A percentile compares a stretch with the other conserved stretches of the same genome.
These are phyloP conservation scores for Pichia sp. DNA, from an alignment of 1,139 yeast species.

Conservation along the genomic window DNA sequence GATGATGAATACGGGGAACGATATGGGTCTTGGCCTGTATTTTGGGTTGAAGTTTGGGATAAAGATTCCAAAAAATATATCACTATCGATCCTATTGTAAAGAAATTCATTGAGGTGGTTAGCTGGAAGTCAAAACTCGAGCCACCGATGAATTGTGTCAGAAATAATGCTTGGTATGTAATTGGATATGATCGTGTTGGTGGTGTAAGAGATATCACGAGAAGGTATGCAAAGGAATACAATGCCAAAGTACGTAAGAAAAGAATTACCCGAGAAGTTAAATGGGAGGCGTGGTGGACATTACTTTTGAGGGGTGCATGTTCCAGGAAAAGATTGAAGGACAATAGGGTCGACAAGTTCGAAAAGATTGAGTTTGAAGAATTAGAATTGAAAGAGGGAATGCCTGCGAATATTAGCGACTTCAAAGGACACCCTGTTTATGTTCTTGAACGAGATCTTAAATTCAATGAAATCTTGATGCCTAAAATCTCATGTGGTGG, in stretches of 20 bases:
- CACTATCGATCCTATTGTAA: slow-evolving; percentile 75
- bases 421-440: slow-evolving; percentile 87
- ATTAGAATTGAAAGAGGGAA: slow-evolving; percentile 70
- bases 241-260: slow-evolving; percentile 74
- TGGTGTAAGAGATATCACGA: slow-evolving; percentile 73
- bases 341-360: slow-evolving; percentile 53
- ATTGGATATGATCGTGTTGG: slow-evolving; percentile 68
- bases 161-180: slow-evolving; percentile 67
- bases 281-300: slow-evolving; percentile 63
- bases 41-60: slow-evolving; percentile 97
- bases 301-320: slow-evolving; percentile 37
- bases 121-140: slow-evolving; percentile 61
- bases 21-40: slow-evolving; percentile 52
- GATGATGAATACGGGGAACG: slow-evolving; percentile 14
- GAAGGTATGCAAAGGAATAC: slow-evolving; percentile 68
- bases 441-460: slow-evolving; percentile 70
- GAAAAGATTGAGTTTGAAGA: slow-evolving; percentile 70
- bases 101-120: slow-evolving; percentile 66
- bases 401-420: slow-evolving; percentile 81
- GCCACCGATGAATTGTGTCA: slow-evolving; percentile 60
- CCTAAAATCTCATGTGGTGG: slow-evolving; percentile 77
- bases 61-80: slow-evolving; percentile 67
- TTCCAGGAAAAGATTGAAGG: slow-evolving; percentile 31
- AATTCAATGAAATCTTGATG: slow-evolving; percentile 63
- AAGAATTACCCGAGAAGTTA: slow-evolving; percentile 58